A percentile compares a stretch with the other conserved stretches of the same genome.
Evolutionary conservation across 179 eudicot genomes (phyloP).

Genomic region (Spergularia azorica): DNA sequence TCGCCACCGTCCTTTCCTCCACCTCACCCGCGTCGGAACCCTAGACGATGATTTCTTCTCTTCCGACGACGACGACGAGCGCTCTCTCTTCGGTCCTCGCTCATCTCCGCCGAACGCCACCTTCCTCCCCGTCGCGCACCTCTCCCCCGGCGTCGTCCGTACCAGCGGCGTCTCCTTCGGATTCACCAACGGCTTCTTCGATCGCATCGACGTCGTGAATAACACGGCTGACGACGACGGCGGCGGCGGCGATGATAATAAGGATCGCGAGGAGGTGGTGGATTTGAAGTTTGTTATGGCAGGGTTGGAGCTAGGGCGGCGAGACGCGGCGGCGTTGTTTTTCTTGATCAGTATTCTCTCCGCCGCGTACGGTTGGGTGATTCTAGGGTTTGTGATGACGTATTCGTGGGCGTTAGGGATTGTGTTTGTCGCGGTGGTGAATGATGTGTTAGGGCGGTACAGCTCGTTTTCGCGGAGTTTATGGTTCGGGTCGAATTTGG

Average conservation of each 20-base stretch:
- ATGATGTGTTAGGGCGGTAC: conserved; percentile 56
- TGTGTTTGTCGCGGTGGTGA: conserved; percentile 64
- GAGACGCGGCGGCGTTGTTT: conserved; percentile 62
- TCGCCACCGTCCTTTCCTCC: conserved; percentile 73
- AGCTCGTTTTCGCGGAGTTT: conserved; percentile 43
- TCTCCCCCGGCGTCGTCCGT: not conserved
- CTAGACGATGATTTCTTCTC: conserved; percentile 94
- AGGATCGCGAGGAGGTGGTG: conserved; percentile 31
- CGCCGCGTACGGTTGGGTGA: conserved; percentile 80
- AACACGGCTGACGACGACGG: not conserved
- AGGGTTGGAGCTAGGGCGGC: conserved; percentile 60
- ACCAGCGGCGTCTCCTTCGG: not conserved
- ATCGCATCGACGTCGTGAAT: not conserved
- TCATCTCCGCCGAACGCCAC: not conserved
- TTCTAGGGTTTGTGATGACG: conserved; percentile 78
- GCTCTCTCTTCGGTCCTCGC: conserved; percentile 44
- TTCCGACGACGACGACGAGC: conserved; percentile 57
- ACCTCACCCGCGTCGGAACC: conserved; percentile 86
- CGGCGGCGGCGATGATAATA: not conserved
- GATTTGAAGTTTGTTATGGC: conserved; percentile 54
- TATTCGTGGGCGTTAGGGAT: conserved; percentile 83
- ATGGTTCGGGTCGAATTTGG: conserved; percentile 73
- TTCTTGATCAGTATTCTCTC: conserved; percentile 64
- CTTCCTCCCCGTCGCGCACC: not conserved
- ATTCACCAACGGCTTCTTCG: not conserved